Conservation (phyloP, 129 eudicot species). For the Centrapalus pauciflorus region DNA sequence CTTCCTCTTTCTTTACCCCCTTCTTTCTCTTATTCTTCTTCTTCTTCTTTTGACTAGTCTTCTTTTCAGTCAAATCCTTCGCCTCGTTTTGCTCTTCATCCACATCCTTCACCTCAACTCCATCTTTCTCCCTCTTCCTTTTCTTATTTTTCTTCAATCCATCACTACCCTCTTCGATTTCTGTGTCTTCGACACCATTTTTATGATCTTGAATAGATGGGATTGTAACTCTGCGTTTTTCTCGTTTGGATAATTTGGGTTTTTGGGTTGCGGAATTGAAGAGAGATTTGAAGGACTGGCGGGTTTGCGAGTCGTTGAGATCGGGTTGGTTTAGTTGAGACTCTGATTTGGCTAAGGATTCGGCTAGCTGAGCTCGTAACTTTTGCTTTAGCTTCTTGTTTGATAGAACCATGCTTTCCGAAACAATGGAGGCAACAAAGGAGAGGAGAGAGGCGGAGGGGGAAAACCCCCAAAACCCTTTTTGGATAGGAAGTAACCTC, state of each 20-base stretch:
- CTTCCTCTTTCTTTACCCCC: conserved; percentile 29
- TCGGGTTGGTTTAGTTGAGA: conserved; percentile 21
- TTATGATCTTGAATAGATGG: not conserved
- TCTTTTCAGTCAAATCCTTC: conserved; percentile 15
- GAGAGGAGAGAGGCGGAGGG: not conserved
- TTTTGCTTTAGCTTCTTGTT: conserved; percentile 85
- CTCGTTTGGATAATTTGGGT: conserved; percentile 61
- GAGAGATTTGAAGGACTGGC: conserved; percentile 37
- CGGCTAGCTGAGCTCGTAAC: conserved; percentile 49
- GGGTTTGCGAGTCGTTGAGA: conserved; percentile 19
- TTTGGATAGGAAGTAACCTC: not conserved
- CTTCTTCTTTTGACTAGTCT: conserved; percentile 25
- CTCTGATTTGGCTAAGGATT: conserved; percentile 33
- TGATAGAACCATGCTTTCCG: conserved; percentile 53
- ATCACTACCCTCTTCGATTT: conserved; percentile 14
- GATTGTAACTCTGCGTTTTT: conserved; percentile 51
- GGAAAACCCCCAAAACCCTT: conserved; percentile 26
- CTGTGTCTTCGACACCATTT: conserved; percentile 1
- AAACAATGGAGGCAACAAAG: conserved; percentile 18
- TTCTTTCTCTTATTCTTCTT: conserved; percentile 41
- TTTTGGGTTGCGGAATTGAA: conserved; percentile 39
- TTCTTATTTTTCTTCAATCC: conserved; percentile 18
- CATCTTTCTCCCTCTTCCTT: conserved; percentile 42
- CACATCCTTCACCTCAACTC: conserved; percentile 18
- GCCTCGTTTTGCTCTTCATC: conserved; percentile 17